These are phyloP conservation scores for Plantago major DNA, from an alignment of 257 asterid genomes.

Conservation along the genomic window DNA sequence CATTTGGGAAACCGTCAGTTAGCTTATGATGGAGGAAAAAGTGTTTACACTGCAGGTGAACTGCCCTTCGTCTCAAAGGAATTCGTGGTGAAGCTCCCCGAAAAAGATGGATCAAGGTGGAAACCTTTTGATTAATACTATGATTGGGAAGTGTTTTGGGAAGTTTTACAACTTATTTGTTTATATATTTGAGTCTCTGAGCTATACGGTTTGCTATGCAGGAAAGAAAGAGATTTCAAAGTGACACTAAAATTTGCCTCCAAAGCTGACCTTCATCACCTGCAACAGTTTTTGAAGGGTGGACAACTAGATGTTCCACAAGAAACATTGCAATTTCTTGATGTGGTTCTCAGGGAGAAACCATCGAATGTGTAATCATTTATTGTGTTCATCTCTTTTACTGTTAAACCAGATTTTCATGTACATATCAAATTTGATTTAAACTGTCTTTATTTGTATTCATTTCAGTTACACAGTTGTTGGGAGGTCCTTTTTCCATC, in stretches of 20 bases:
- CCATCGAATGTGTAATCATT: slow-evolving; percentile 37
- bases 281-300: slow-evolving; percentile 39
- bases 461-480: slow-evolving; percentile 50
- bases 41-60: slow-evolving; percentile 60
- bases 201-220: slow-evolving; percentile 21
- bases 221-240: slow-evolving; percentile 58
- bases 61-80: slow-evolving; percentile 66
- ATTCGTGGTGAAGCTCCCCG: slow-evolving; percentile 42
- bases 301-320: slow-evolving; percentile 59
- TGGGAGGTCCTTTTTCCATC: slow-evolving; percentile 71
- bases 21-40: slow-evolving; percentile 77
- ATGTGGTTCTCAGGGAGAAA: slow-evolving; percentile 63
- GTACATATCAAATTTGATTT: background rate
- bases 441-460: background rate
- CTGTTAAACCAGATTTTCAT: background rate
- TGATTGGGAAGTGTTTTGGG: background rate
- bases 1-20: slow-evolving; percentile 41
- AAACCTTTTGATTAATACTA: no score
- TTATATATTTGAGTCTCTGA: background rate
- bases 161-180: background rate
- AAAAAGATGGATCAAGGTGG: slow-evolving; percentile 33
- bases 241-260: slow-evolving; percentile 63
- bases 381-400: no score
- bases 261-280: slow-evolving; percentile 49
- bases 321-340: slow-evolving; percentile 70